These are phyloP conservation scores for Xylariaceae sp. DNA, from an alignment of 2,329 filamentous ascomycete species.

Conservation along the genomic window DNA sequence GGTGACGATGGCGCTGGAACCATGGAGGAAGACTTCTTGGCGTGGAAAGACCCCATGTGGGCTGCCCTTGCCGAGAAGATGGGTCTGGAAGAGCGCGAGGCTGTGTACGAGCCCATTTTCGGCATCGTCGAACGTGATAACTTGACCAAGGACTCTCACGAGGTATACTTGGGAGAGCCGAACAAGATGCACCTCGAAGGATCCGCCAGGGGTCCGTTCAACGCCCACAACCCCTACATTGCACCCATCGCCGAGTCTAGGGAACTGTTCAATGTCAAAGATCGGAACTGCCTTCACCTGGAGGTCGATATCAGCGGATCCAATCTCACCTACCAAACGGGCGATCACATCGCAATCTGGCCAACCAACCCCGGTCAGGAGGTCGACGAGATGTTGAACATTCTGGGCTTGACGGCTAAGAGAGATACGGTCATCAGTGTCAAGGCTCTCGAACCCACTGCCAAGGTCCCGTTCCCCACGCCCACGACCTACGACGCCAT, in stretches of 20 bases:
- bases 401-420: slow-evolving; percentile 72
- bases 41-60: slow-evolving; percentile 99
- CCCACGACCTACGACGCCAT: slow-evolving; percentile 95
- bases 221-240: slow-evolving; percentile 94
- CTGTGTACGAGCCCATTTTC: slow-evolving; percentile 91
- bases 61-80: slow-evolving; percentile 73
- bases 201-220: slow-evolving; percentile 79
- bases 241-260: slow-evolving; percentile 87
- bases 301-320: slow-evolving; percentile 88
- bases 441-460: slow-evolving; percentile 88
- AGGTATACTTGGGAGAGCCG: slow-evolving; percentile 92
- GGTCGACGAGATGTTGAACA: slow-evolving; percentile 80
- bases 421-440: slow-evolving; percentile 77
- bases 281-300: slow-evolving; percentile 93
- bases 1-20: slow-evolving; percentile 97
- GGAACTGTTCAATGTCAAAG: slow-evolving; percentile 84
- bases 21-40: slow-evolving; percentile 98
- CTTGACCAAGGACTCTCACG: slow-evolving; percentile 65
- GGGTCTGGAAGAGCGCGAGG: slow-evolving; percentile 89
- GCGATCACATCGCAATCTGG: slow-evolving; percentile 96
- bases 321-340: slow-evolving; percentile 88
- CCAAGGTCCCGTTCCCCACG: slow-evolving; percentile 95
- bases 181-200: slow-evolving; percentile 94
- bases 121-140: slow-evolving; percentile 71
- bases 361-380: slow-evolving; percentile 90